Base-by-base conservation (phyloP, 139 green algal genomes). In the Pedinophyceae sp. region DNA sequence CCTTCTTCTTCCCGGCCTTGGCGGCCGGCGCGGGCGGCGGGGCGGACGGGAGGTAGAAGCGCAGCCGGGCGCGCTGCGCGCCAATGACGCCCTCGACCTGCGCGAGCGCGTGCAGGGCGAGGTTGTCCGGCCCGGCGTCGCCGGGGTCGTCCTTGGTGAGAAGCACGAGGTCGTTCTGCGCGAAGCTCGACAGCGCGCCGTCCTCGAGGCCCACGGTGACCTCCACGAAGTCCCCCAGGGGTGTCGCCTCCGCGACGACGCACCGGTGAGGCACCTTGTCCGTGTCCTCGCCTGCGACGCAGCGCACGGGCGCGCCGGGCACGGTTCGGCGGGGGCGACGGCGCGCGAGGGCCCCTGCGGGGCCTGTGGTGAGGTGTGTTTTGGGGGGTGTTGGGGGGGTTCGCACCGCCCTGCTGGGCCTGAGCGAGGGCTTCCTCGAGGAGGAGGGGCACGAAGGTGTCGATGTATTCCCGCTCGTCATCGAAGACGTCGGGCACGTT, bases 381-480 rank as follows among this genome's bases (percentile, higher is more conserved):
- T n/a, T n/a, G n/a, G n/a, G n/a, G n/a, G n/a, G n/a, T 54, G 6
- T 67, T 49, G 29, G 62, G 68, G 5, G 48, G 45, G 48, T 90
- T 74, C 4, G 68, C 61, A 58, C 67, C 86, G 3, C 60, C 49
- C 6, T 48, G 46, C 2, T 63, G 60, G 22, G 86, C 43, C 3
- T 55, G 46, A 51, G 83, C 76, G 1, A 75, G 60, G 2, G 81
- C 81, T 57, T 93, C 83, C 57, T 90, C 83, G 29, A 82, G 61
- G n/a, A 93, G 69, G 48, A 90, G 60, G 0, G 83, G 75, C 49
- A 86, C 75, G 66, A 87, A 88, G 18, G 65, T 57, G 3, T n/a
- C 13, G 1, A 82, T 49, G 52, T 93, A 93, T 1, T 83, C 61
- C 27, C 70, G 48, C 30, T 67, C 40, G 39, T 55, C 43, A 7